These are phyloP conservation scores for Talaromyces nanjingensis DNA, from an alignment of 495 filamentous ascomycete species.

Conservation along the genomic window DNA sequence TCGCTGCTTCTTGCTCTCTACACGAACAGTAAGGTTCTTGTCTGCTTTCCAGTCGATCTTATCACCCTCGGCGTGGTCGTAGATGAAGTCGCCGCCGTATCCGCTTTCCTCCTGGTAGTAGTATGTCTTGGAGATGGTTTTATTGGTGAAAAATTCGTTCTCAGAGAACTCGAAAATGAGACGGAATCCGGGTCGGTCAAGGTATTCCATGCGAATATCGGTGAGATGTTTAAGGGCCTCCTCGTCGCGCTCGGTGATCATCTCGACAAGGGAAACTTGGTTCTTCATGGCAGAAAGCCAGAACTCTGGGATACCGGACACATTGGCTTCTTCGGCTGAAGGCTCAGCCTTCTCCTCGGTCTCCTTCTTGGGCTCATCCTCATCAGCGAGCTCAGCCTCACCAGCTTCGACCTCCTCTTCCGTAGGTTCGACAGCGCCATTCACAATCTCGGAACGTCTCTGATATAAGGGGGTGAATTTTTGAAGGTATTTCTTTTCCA, in stretches of 20 bases:
- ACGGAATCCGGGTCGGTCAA: constrained; percentile 95
- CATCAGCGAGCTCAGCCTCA: constrained; percentile 70
- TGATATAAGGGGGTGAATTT: constrained; percentile 98
- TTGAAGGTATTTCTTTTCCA: constrained; percentile 98
- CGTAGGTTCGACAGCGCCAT: constrained; percentile 78
- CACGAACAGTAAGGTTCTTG: constrained; percentile 85
- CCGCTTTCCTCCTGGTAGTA: constrained; percentile 99
- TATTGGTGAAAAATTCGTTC: constrained; percentile 96
- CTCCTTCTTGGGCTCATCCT: constrained; percentile 43
- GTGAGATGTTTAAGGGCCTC: constrained; percentile 81
- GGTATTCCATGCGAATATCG: constrained; percentile 98
- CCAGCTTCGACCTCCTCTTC: constrained; percentile 80
- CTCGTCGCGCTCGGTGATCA: constrained; percentile 97
- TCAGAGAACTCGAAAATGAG: constrained; percentile 94
- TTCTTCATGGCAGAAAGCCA: constrained; percentile 99
- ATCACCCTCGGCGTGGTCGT: constrained; percentile 96
- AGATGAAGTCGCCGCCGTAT: constrained; percentile 98
- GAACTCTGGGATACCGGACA: constrained; percentile 90
- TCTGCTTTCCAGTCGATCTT: constrained; percentile 95
- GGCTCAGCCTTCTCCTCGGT: constrained; percentile 44
- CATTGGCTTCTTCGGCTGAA: constrained; percentile 43
- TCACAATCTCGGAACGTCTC: constrained; percentile 89
- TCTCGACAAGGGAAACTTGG: constrained; percentile 89
- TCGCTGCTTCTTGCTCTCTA: constrained; percentile 98
- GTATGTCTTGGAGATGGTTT: constrained; percentile 95